Evolutionary conservation across 2,329 filamentous ascomycete genomes (phyloP).

Genomic region (Atkinsonella hypoxylon): DNA sequence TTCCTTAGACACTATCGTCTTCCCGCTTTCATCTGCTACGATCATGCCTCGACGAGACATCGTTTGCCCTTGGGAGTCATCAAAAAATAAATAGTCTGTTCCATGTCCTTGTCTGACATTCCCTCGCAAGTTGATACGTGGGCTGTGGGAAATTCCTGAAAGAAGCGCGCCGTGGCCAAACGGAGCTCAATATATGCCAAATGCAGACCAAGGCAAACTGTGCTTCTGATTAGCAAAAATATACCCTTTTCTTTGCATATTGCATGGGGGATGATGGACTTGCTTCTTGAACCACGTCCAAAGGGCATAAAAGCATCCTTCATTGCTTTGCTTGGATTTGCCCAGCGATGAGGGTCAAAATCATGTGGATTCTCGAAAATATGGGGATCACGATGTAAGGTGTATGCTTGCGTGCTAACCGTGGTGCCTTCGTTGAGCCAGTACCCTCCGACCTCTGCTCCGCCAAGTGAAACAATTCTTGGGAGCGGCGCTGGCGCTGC

Average conservation of each 20-base stretch:
- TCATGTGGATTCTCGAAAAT: slow-evolving; percentile 28
- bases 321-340: slow-evolving; percentile 21
- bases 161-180: slow-evolving; percentile 38
- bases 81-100: slow-evolving; percentile 21
- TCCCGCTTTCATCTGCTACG: neutral
- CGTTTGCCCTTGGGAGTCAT: slow-evolving; percentile 18
- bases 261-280: neutral
- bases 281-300: slow-evolving; percentile 36
- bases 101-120: slow-evolving; percentile 26
- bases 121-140: slow-evolving; percentile 19
- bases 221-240: neutral
- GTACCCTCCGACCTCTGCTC: slow-evolving; percentile 25
- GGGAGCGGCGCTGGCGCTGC: slow-evolving; percentile 28
- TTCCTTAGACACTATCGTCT: neutral
- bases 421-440: slow-evolving; percentile 27
- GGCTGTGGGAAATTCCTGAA: slow-evolving; percentile 30
- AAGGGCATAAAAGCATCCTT: slow-evolving; percentile 40
- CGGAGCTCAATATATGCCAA: slow-evolving; percentile 44
- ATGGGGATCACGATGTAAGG: slow-evolving; percentile 29
- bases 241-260: neutral
- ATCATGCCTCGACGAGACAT: slow-evolving; percentile 17
- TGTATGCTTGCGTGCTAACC: slow-evolving; percentile 32
- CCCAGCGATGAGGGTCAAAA: slow-evolving; percentile 11
- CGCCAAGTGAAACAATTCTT: slow-evolving; percentile 26
- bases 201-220: slow-evolving; percentile 42